Evolutionary conservation across 208 protist genomes (phyloP), one percentile per base, ranked within the genome.

Genomic region (Leishmania lainsoni): DNA sequence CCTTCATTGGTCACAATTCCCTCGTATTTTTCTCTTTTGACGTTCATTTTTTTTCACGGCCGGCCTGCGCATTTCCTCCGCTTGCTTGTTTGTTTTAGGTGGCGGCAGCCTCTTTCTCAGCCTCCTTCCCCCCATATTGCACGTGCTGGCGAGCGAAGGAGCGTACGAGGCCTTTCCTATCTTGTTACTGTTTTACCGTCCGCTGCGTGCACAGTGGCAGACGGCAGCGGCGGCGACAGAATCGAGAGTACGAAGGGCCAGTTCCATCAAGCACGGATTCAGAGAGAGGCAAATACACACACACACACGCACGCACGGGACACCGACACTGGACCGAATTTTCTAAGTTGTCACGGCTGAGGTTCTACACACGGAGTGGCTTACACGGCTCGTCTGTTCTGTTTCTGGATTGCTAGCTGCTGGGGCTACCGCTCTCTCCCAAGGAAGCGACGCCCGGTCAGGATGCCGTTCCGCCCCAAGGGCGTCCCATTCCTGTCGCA

Each of bases 401-500:
- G 22, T 35, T 32, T 20, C 26, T 26, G 5, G n/a, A 5, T 65
- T 65, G 20, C 26, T 10, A 35, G n/a, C 59, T 65, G 59, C 59
- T 32, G n/a, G 26, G n/a, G n/a, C 59, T 66, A 9, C 1, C 4
- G 58, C 35, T 39, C 14, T 20, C 14, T 39, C 29, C 29, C 59
- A 29, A 72, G 1, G 52, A 39, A 9, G 68, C 0, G 68, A 32
- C 42, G 5, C 39, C 52, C 29, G 51, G n/a, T n/a, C 17, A 65
- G 3, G 8, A 82, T 81, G 75, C 58, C 54, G 20, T 45, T 79
- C 35, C 59, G 70, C 5, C 80, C 84, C 75, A 75, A 56, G 29
- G 79, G 73, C 49, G 66, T n/a, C 0, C 76, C 76, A 9, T 84
- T 87, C 71, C 76, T 87, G 5, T 81, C 80, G 6, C 78, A 78